Evolutionary conservation across 768 basidiomycete species (phyloP), one percentile per base, ranked within the genome.

Genomic region (Naematelia encephala): DNA sequence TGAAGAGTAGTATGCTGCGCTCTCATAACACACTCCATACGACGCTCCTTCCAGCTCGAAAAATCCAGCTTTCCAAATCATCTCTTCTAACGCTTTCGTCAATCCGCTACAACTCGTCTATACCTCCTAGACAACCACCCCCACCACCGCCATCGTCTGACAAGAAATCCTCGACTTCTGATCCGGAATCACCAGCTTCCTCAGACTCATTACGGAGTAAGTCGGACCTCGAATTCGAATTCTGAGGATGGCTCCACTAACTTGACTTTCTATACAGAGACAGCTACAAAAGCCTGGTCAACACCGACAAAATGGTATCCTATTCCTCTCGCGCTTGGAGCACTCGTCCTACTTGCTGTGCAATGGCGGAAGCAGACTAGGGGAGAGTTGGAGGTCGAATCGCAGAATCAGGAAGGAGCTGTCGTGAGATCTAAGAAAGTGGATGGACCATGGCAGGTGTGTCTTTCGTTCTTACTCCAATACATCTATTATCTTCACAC

Each of bases 251-350:
- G n/a, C n/a, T n/a, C n/a, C n/a, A n/a, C n/a, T n/a, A n/a, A n/a
- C n/a, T n/a, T n/a, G n/a, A n/a, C n/a, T n/a, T n/a, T n/a, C n/a
- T n/a, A 8, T 39, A 39, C 34, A 39, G 34, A 39, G 34, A 39
- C 16, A 51, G 50, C 19, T 12, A 39, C 8, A 8, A 39, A 39
- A 16, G 69, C 63, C 19, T 70, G 69, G 4, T 81, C 86, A 69
- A 92, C 93, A 0, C 90, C 91, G 0, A 92, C 89, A 30, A 89
- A 86, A 77, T 98, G 93, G 93, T 94, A 93, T 67, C 93, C 93
- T 10, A 83, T 97, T 46, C 92, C 92, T 14, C 78, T 94, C 56
- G 90, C 90, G 11, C 87, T 92, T 26, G 91, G 91, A 34, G 91
- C 90, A 1, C 81, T 91, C n/a, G 83, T 94, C 27, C 86, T 94